Conservation (phyloP, 2,329 filamentous ascomycete genomes). For the Paecilomyces fulvus region DNA sequence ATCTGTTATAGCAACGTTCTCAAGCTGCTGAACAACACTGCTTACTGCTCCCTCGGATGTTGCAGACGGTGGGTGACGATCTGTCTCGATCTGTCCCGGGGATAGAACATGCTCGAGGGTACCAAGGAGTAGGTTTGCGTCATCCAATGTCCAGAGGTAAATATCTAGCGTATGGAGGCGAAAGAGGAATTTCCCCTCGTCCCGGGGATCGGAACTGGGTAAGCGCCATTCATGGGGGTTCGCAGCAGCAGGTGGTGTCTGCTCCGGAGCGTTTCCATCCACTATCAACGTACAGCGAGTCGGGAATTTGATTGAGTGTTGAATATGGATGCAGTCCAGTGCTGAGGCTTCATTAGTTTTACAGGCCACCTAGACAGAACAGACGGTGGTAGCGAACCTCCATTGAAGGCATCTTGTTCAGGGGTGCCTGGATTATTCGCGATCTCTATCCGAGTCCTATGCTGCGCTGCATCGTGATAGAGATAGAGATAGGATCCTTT, state of each 20-base stretch:
- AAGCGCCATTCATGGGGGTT: conserved; percentile 48
- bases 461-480: conserved; percentile 48
- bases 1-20: conserved; percentile 52
- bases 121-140: conserved; percentile 48
- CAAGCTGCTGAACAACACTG: conserved; percentile 55
- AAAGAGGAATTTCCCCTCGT: conserved; percentile 43
- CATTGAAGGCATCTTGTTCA: conserved; percentile 57
- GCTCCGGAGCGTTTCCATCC: conserved; percentile 30
- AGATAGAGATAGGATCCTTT: conserved; percentile 58
- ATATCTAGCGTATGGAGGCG: conserved; percentile 54
- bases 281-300: conserved; percentile 51
- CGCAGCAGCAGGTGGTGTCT: conserved; percentile 15
- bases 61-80: conserved; percentile 35
- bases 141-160: conserved; percentile 56
- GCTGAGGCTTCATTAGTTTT: conserved; percentile 23
- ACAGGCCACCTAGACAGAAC: neutral
- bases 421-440: conserved; percentile 56
- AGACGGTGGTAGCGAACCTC: conserved; percentile 36
- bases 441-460: conserved; percentile 50
- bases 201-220: conserved; percentile 43
- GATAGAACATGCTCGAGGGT: conserved; percentile 29
- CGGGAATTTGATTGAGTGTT: conserved; percentile 52
- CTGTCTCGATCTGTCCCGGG: conserved; percentile 38
- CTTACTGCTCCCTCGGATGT: conserved; percentile 39
- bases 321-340: conserved; percentile 44